Percentiles rank a stretch among this genome's conserved stretches.
Evolutionary conservation across 1,139 yeast genomes (phyloP).

Genomic region (Debaryomyces psychrophilus): DNA sequence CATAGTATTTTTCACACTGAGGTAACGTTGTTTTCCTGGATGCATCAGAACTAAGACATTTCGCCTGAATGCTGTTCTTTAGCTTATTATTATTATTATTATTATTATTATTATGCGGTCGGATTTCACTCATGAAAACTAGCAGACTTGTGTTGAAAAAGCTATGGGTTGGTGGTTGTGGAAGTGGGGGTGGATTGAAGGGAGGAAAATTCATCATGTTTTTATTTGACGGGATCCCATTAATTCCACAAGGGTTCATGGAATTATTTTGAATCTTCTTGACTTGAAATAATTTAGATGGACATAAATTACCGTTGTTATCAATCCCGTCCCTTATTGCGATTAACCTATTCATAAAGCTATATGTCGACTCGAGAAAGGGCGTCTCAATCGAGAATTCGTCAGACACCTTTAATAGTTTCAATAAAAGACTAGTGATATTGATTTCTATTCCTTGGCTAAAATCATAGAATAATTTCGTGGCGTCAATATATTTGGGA

Average conservation of each 20-base stretch:
- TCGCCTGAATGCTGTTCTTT: neutral
- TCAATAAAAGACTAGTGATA: conserved; percentile 13
- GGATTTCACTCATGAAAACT: conserved; percentile 14
- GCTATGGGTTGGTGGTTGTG: conserved; percentile 19
- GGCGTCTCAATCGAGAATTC: conserved; percentile 15
- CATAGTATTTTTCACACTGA: conserved; percentile 10
- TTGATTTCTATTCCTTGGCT: conserved; percentile 21
- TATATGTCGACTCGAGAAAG: conserved; percentile 19
- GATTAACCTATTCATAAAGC: conserved; percentile 17
- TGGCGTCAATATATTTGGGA: conserved; percentile 19
- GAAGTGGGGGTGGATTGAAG: conserved; percentile 27
- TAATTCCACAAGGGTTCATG: conserved; percentile 16
- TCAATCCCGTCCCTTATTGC: conserved; percentile 16
- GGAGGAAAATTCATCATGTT: conserved; percentile 34
- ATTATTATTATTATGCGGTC: conserved; percentile 6
- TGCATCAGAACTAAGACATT: neutral
- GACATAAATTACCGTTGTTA: conserved; percentile 10
- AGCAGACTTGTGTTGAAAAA: conserved; percentile 10
- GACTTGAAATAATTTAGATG: conserved; percentile 20
- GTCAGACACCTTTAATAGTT: conserved; percentile 17
- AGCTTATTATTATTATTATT: neutral
- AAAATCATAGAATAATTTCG: conserved; percentile 23
- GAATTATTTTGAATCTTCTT: conserved; percentile 15
- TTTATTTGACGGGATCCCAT: conserved; percentile 26
- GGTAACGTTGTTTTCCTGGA: neutral